phyloP scores from a whole-genome alignment of 192 early-diverging fungal species.

The Coemansia umbellata region DNA sequence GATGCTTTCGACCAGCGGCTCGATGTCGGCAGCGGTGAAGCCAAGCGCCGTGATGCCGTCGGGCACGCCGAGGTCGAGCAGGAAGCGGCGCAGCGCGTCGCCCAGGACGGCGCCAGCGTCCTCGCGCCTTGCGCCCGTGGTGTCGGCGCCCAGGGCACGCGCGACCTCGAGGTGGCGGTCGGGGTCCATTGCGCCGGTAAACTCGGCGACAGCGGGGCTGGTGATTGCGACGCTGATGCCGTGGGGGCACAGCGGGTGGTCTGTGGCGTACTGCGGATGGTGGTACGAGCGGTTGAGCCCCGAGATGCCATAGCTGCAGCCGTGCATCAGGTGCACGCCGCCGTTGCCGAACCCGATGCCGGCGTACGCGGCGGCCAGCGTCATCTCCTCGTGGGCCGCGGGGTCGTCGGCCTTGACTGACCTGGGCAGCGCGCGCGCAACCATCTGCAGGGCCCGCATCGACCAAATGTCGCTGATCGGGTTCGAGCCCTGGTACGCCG shows the following conservation, averaged over 20 bases:
- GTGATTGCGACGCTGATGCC: conserved; percentile 87
- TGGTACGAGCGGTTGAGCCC: conserved; percentile 78
- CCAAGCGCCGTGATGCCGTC: conserved; percentile 77
- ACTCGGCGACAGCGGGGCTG: conserved; percentile 87
- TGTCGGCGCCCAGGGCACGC: conserved; percentile 66
- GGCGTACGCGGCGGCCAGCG: conserved; percentile 84
- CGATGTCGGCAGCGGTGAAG: conserved; percentile 64
- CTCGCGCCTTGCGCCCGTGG: conserved; percentile 57
- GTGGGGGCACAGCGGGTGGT: conserved; percentile 70
- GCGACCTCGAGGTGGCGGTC: conserved; percentile 86
- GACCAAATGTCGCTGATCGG: conserved; percentile 94
- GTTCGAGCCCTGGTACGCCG: conserved; percentile 90
- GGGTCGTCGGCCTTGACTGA: conserved; percentile 64
- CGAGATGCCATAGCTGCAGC: conserved; percentile 82
- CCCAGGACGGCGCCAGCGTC: conserved; percentile 72
- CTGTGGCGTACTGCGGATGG: conserved; percentile 75
- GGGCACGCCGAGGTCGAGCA: conserved; percentile 74
- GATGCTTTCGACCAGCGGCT: conserved; percentile 74
- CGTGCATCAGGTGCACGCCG: conserved; percentile 84
- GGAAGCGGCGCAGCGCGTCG: conserved; percentile 74
- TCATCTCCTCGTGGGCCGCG: conserved; percentile 77
- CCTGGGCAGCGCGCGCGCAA: conserved; percentile 70
- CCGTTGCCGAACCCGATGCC: conserved; percentile 88
- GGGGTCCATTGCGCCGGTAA: conserved; percentile 72
- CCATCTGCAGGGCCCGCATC: conserved; percentile 71